Conservation (phyloP, 352 stramenopile species). For the Phytopythium helicoides region DNA sequence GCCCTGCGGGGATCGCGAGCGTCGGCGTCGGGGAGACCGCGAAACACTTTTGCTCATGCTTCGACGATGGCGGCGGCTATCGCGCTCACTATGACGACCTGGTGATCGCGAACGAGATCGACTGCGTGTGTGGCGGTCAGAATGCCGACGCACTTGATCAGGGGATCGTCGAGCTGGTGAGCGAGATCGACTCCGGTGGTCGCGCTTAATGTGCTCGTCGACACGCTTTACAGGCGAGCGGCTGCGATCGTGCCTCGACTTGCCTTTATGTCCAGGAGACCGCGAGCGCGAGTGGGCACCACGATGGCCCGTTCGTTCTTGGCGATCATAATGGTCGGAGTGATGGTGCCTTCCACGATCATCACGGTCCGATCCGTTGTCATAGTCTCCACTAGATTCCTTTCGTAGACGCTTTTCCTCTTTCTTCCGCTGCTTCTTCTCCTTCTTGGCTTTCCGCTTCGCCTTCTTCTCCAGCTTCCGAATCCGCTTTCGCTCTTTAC, state of each 20-base stretch:
- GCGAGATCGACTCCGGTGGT: slow-evolving; percentile 3
- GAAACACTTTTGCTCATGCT: too few species aligned
- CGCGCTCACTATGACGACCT: too few species aligned
- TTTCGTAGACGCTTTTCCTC: slow-evolving; percentile 9
- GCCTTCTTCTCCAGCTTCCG: slow-evolving; percentile 32
- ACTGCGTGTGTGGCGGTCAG: too few species aligned
- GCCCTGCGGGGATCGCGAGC: background rate
- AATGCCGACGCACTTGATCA: too few species aligned
- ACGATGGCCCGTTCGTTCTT: background rate
- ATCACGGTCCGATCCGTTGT: slow-evolving; percentile 4
- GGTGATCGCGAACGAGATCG: too few species aligned
- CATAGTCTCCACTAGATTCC: background rate
- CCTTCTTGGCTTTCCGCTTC: slow-evolving; percentile 32
- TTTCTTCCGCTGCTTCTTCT: slow-evolving; percentile 30
- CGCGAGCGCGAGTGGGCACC: slow-evolving; percentile 6
- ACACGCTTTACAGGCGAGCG: background rate
- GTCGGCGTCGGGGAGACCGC: too few species aligned
- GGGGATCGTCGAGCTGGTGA: background rate
- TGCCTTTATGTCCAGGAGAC: background rate
- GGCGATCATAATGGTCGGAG: background rate
- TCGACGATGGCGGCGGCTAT: too few species aligned
- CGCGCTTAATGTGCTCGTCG: background rate
- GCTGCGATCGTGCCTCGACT: background rate
- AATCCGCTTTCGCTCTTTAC: slow-evolving; percentile 24
- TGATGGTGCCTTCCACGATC: slow-evolving; percentile 10